Percentiles rank a stretch among this genome's conserved stretches.
Evolutionary conservation across 441 rosid species (phyloP).

Genomic region (Pelargonium cotyledonis): DNA sequence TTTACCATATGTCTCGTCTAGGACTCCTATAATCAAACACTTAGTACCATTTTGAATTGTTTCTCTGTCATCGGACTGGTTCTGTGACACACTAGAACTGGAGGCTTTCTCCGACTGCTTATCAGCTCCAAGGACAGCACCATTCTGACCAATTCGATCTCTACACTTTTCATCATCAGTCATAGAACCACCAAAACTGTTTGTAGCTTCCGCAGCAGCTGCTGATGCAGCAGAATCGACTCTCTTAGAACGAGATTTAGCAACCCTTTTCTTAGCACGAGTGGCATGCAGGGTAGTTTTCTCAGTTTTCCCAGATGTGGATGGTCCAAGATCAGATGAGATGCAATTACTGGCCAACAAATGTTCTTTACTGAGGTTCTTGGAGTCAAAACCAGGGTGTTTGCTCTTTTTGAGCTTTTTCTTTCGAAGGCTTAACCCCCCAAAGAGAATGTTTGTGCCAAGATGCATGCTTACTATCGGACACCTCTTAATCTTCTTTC

Average conservation of each 20-base stretch:
- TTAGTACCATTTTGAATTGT: slow-evolving; percentile 27
- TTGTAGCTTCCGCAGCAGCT: neutral
- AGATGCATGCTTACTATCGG: slow-evolving; percentile 19
- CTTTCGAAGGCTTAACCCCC: slow-evolving; percentile 16
- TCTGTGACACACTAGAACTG: slow-evolving; percentile 5
- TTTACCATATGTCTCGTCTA: slow-evolving; percentile 2
- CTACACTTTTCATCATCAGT: slow-evolving; percentile 29
- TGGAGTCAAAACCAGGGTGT: slow-evolving; percentile 14
- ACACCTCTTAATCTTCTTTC: slow-evolving; percentile 10
- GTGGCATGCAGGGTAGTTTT: slow-evolving; percentile 19
- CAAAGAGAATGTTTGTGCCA: slow-evolving; percentile 41
- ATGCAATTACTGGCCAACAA: slow-evolving; percentile 21
- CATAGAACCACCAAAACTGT: slow-evolving; percentile 18
- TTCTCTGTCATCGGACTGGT: neutral
- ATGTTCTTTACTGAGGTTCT: slow-evolving; percentile 30
- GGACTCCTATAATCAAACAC: neutral
- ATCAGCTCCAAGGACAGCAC: slow-evolving; percentile 36
- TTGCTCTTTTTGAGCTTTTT: slow-evolving; percentile 48
- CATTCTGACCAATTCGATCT: slow-evolving; percentile 40
- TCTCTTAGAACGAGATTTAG: slow-evolving; percentile 21
- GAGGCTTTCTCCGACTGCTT: slow-evolving; percentile 23
- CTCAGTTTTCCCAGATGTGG: slow-evolving; percentile 39
- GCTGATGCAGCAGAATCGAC: slow-evolving; percentile 12
- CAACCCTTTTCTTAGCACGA: slow-evolving; percentile 25
- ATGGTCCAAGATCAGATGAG: slow-evolving; percentile 36